These are phyloP conservation scores for Sicyos edulis DNA, from an alignment of 306 rosid genomes.

Conservation along the genomic window DNA sequence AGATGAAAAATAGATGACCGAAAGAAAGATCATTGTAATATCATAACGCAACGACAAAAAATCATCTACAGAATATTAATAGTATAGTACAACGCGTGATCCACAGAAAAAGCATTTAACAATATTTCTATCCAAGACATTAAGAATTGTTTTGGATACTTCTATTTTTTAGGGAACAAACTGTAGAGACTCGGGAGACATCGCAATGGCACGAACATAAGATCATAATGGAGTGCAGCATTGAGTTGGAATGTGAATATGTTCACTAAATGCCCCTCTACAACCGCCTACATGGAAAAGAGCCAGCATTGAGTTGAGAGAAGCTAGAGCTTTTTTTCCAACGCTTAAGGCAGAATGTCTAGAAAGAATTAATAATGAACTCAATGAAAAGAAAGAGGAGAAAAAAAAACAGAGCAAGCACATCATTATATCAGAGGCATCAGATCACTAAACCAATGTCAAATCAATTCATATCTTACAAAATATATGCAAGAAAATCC, in stretches of 20 bases:
- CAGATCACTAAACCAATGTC: conserved; percentile 6
- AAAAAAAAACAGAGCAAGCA: background rate
- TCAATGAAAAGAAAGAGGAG: background rate
- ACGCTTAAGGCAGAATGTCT: background rate
- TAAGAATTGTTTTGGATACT: too few species aligned
- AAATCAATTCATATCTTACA: background rate
- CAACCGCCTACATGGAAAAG: background rate
- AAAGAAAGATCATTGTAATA: background rate
- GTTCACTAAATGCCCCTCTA: background rate
- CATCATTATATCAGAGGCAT: background rate
- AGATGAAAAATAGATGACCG: conserved; percentile 18
- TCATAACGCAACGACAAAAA: background rate
- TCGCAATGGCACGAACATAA: background rate
- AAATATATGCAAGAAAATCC: conserved; percentile 10
- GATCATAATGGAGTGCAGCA: conserved; percentile 3
- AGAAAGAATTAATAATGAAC: background rate
- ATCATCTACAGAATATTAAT: background rate
- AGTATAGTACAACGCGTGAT: background rate
- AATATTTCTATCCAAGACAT: background rate
- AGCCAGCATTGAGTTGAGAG: too few species aligned
- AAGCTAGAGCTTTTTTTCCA: background rate
- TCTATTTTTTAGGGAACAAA: too few species aligned
- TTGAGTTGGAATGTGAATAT: conserved; percentile 5
- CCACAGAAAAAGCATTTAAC: background rate
- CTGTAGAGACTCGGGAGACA: too few species aligned